A percentile compares a stretch with the other conserved stretches of the same genome.
These are phyloP conservation scores for Vaccinium vitisidaea DNA, from an alignment of 148 eudicot genomes.

Conservation along the genomic window DNA sequence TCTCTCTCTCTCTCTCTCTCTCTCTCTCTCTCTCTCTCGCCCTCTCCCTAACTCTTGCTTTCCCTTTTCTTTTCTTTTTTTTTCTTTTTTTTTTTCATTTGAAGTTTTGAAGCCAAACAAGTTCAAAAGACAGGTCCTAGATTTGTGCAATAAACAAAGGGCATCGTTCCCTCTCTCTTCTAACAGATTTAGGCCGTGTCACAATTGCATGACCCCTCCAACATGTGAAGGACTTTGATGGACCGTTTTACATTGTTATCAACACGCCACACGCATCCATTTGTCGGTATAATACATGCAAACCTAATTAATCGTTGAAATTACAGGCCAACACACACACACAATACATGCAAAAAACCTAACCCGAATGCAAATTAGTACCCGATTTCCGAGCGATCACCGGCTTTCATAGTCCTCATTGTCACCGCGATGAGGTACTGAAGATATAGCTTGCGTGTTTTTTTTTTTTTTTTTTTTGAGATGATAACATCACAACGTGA, in stretches of 20 bases:
- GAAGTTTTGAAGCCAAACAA: background rate
- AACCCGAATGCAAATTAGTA: too few relatives aligned
- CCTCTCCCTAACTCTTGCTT: background rate
- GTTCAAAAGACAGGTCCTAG: background rate
- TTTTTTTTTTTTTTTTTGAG: too few relatives aligned
- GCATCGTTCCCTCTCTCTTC: background rate
- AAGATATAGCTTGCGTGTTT: too few relatives aligned
- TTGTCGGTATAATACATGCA: background rate
- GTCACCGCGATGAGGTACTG: too few relatives aligned
- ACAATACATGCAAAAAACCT: background rate
- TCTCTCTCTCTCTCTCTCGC: background rate
- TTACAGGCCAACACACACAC: background rate
- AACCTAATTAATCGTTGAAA: background rate
- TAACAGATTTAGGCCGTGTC: conserved; percentile 9
- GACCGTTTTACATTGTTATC: conserved; percentile 6
- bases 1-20: background rate
- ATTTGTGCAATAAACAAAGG: conserved; percentile 1
- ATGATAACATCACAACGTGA: too few relatives aligned
- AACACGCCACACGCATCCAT: conserved; percentile 10
- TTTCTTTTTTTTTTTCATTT: too few relatives aligned
- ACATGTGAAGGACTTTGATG: conserved; percentile 8
- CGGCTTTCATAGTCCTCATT: too few relatives aligned
- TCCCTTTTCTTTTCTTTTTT: background rate
- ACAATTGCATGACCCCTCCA: conserved; percentile 17
- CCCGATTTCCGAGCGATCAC: too few relatives aligned